These are phyloP conservation scores for Paraleonurus japonicus DNA, from an alignment of 257 asterid genomes.

Conservation along the genomic window DNA sequence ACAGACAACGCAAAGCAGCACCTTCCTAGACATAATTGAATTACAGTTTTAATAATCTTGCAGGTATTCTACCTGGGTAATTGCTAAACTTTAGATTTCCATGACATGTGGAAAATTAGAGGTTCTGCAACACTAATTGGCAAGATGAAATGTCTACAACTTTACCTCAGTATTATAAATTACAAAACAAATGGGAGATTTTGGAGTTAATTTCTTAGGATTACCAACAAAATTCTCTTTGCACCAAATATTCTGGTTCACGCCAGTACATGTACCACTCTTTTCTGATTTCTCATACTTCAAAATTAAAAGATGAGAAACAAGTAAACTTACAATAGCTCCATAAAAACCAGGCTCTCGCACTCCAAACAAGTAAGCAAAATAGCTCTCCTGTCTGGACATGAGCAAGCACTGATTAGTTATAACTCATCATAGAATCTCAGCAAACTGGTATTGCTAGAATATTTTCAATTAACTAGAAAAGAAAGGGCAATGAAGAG, in stretches of 20 bases:
- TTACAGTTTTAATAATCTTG: not conserved
- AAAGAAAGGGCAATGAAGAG: conserved; percentile 3
- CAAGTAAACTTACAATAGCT: conserved; percentile 72
- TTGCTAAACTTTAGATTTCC: conserved; percentile 9
- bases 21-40: not conserved
- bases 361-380: conserved; percentile 96
- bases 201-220: conserved; percentile 15
- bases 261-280: not conserved
- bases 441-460: conserved; percentile 4
- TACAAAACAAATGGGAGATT: not conserved
- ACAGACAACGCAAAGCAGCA: conserved; percentile 9
- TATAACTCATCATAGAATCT: conserved; percentile 22
- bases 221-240: not conserved
- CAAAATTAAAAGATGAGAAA: conserved; percentile 16
- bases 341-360: conserved; percentile 94
- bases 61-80: not conserved
- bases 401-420: conserved; percentile 26
- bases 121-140: conserved; percentile 7
- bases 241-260: conserved; percentile 5
- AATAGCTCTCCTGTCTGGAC: conserved; percentile 93
- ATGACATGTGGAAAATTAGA: conserved; percentile 1
- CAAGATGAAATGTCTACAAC: not conserved
- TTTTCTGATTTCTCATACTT: conserved; percentile 4
- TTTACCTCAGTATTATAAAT: not conserved
- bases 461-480: not conserved